Evolutionary conservation across 2,329 filamentous ascomycete species (phyloP).

Genomic region (Fusarium hainanense): DNA sequence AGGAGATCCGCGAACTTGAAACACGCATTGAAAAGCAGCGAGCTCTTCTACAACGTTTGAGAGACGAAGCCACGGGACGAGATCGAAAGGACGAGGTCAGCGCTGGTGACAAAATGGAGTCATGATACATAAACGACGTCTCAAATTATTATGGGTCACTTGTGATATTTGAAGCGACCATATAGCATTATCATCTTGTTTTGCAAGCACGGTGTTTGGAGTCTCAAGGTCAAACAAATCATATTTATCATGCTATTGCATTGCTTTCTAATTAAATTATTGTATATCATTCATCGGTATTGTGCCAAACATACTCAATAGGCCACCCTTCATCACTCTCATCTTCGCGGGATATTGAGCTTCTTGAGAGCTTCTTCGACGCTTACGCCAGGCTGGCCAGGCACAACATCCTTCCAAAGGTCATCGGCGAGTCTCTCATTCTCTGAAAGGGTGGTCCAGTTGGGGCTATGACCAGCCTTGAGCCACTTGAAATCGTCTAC

Average conservation of each 20-base stretch:
- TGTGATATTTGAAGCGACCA: background rate
- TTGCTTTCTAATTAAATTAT: slow-evolving; percentile 17
- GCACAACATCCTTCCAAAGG: slow-evolving; percentile 76
- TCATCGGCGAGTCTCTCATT: slow-evolving; percentile 68
- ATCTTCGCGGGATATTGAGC: slow-evolving; percentile 54
- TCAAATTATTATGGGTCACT: slow-evolving; percentile 13
- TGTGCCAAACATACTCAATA: slow-evolving; percentile 4
- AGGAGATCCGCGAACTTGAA: slow-evolving; percentile 75
- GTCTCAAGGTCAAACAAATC: slow-evolving; percentile 13
- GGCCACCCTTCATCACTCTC: background rate
- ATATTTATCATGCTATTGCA: slow-evolving; percentile 21
- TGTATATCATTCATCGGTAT: background rate
- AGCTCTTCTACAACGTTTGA: slow-evolving; percentile 65
- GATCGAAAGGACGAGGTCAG: slow-evolving; percentile 48
- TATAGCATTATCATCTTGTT: background rate
- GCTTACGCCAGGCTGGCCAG: slow-evolving; percentile 69
- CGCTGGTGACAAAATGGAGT: slow-evolving; percentile 56
- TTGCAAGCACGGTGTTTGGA: slow-evolving; percentile 31
- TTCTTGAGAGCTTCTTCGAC: slow-evolving; percentile 73
- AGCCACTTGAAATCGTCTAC: slow-evolving; percentile 99
- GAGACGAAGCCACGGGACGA: slow-evolving; percentile 56
- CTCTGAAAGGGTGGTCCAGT: slow-evolving; percentile 80
- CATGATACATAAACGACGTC: slow-evolving; percentile 40
- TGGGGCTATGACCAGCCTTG: slow-evolving; percentile 84
- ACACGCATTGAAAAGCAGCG: slow-evolving; percentile 71